Base-by-base conservation (phyloP, 2,329 filamentous ascomycete genomes). In the Escovopsis sp. region DNA sequence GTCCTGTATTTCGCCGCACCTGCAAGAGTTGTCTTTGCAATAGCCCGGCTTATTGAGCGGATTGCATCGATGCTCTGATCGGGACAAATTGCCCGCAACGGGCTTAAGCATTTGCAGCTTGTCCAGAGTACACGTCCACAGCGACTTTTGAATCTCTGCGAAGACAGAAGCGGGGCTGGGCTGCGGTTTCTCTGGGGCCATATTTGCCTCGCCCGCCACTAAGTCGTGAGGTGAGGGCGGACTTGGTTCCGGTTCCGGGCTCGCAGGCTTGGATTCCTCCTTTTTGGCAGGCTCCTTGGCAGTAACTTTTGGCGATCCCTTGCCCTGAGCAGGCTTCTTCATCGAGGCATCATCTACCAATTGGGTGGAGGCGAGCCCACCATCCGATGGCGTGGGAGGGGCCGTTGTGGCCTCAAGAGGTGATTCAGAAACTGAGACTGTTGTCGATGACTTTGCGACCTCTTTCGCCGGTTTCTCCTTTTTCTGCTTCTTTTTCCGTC, bases 401-500 rank as follows among this genome's bases (percentile, higher is more conserved):
- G 27, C 27, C 11, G 27, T 30, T 9, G 11, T 11, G 8, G 8
- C 27, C 27, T 30, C 27, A 30, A 7, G 11, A 30, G 27, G 27
- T 1, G 27, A 6, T 11, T 30, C 27, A 30, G 27, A 24, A 20
- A 48, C 41, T 12, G 41, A 41, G n/a, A 31, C 12, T 11, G 46
- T 41, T 15, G 45, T 34, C 13, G 41, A 43, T 30, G 51, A 8
- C 13, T 47, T 45, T 11, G 40, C 6, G 14, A 50, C 10, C 11
- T 51, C 41, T 35, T 59, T 58, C 7, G 42, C 30, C 12, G 59
- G 58, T 51, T 75, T 79, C 51, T 81, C 77, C 61, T 86, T 89
- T 67, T 84, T 87, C 57, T 84, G 76, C 63, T 89, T 91, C 68
- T 86, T 89, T 67, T 87, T 87, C 40, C 84, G 75, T 30, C 82